A percentile compares a stretch with the other conserved stretches of the same genome.
phyloP scores from a whole-genome alignment of 2,329 filamentous ascomycete species.

The Aspergillus ochraceus region DNA sequence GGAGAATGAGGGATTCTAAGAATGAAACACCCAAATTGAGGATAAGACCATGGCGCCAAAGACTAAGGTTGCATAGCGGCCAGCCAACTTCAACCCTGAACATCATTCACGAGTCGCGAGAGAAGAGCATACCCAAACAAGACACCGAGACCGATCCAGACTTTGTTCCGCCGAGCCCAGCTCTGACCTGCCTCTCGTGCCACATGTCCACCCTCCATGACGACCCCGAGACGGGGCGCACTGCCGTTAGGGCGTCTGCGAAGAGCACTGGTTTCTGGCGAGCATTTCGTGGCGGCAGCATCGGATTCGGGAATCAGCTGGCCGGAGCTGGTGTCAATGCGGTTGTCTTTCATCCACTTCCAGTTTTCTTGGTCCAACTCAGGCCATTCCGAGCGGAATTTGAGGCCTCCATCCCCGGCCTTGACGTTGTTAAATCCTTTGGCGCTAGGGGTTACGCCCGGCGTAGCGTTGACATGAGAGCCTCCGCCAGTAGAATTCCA shows the following conservation, averaged over 20 bases:
- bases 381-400: constrained; percentile 87
- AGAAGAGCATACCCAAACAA: constrained; percentile 83
- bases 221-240: constrained; percentile 55
- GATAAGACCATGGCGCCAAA: not conserved
- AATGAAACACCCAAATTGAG: not conserved
- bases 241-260: constrained; percentile 63
- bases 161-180: constrained; percentile 79
- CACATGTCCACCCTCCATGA: constrained; percentile 78
- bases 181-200: constrained; percentile 75
- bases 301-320: constrained; percentile 58
- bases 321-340: constrained; percentile 76
- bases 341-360: constrained; percentile 83
- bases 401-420: constrained; percentile 86
- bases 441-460: constrained; percentile 53
- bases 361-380: constrained; percentile 87
- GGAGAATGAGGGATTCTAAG: not conserved
- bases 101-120: constrained; percentile 68
- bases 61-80: no score
- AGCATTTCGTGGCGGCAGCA: constrained; percentile 57
- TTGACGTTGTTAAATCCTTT: constrained; percentile 79
- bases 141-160: constrained; percentile 66
- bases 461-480: constrained; percentile 55
- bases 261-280: constrained; percentile 61
- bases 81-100: constrained; percentile 29
- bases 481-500: constrained; percentile 96